Conservation (phyloP, 208 protist species). For the Wallacemonas rigidus region DNA sequence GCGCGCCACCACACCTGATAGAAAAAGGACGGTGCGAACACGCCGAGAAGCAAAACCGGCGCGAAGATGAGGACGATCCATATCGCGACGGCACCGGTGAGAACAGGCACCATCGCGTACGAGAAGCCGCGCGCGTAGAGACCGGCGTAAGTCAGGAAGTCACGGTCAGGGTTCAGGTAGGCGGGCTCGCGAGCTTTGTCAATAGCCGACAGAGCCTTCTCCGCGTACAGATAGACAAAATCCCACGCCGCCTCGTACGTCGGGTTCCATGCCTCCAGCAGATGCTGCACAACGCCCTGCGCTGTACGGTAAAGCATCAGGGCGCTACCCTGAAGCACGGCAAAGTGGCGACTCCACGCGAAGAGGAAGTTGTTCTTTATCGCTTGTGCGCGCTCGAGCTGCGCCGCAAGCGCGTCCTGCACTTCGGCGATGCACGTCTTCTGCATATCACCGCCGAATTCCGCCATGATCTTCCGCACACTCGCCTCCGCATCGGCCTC, state of each 20-base stretch:
- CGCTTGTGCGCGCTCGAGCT: neutral
- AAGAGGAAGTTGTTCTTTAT: constrained; percentile 24
- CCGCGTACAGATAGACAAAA: constrained; percentile 15
- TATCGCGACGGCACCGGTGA: constrained; percentile 24
- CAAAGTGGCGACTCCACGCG: constrained; percentile 26
- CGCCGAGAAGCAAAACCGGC: constrained; percentile 37
- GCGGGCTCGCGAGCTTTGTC: constrained; percentile 1
- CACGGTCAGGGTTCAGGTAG: neutral
- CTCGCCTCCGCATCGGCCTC: constrained; percentile 30
- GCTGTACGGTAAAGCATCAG: constrained; percentile 24
- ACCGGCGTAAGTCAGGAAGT: constrained; percentile 2
- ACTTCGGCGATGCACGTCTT: constrained; percentile 49
- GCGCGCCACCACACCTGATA: constrained; percentile 68
- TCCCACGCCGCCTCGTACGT: constrained; percentile 15
- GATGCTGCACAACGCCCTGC: constrained; percentile 32
- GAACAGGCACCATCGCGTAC: constrained; percentile 39
- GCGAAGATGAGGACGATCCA: constrained; percentile 32
- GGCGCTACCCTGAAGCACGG: constrained; percentile 26
- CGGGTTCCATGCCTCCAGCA: constrained; percentile 29
- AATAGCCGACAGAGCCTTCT: constrained; percentile 1
- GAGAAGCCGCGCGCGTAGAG: constrained; percentile 26
- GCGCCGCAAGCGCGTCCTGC: constrained; percentile 18
- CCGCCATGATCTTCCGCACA: constrained; percentile 18
- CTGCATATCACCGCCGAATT: constrained; percentile 37
- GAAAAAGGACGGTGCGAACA: constrained; percentile 43